Conservation (phyloP, 2,329 filamentous ascomycete species). For the Pseudogymnoascus sp. region DNA sequence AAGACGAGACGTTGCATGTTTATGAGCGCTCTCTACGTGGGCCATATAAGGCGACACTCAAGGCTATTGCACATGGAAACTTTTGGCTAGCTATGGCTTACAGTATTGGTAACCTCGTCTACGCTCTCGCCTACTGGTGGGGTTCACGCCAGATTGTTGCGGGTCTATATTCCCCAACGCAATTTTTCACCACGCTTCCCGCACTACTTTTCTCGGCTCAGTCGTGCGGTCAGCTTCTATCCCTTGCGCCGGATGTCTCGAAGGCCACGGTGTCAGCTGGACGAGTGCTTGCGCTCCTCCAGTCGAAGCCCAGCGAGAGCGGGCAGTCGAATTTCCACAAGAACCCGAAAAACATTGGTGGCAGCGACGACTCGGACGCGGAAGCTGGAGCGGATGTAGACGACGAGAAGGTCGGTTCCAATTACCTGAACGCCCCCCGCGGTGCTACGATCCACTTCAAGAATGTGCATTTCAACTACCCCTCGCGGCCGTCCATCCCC, state of each 20-base stretch:
- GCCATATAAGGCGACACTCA: constrained; percentile 44
- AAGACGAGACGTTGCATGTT: constrained; percentile 44
- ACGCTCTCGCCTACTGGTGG: constrained; percentile 76
- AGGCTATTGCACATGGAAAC: constrained; percentile 44
- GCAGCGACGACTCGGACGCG: constrained; percentile 33
- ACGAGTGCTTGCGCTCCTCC: constrained; percentile 46
- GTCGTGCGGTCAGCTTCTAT: constrained; percentile 67
- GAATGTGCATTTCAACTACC: constrained; percentile 57
- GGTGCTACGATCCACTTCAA: constrained; percentile 42
- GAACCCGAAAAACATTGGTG: constrained; percentile 17
- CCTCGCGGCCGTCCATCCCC: constrained; percentile 48
- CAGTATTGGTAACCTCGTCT: constrained; percentile 53
- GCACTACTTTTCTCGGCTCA: constrained; percentile 66
- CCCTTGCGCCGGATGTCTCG: constrained; percentile 66
- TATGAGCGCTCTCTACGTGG: constrained; percentile 43
- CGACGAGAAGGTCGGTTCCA: constrained; percentile 32
- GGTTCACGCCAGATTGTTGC: constrained; percentile 61
- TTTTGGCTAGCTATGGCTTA: constrained; percentile 51
- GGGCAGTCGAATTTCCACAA: constrained; percentile 7
- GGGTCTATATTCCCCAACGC: constrained; percentile 53
- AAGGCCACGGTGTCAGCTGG: constrained; percentile 54
- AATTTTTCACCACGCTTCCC: constrained; percentile 69
- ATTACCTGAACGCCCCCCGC: not conserved
- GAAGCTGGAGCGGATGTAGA: constrained; percentile 24
- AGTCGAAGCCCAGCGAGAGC: constrained; percentile 25